Conservation (phyloP, 306 rosid species). For the Quercus robur region DNA sequence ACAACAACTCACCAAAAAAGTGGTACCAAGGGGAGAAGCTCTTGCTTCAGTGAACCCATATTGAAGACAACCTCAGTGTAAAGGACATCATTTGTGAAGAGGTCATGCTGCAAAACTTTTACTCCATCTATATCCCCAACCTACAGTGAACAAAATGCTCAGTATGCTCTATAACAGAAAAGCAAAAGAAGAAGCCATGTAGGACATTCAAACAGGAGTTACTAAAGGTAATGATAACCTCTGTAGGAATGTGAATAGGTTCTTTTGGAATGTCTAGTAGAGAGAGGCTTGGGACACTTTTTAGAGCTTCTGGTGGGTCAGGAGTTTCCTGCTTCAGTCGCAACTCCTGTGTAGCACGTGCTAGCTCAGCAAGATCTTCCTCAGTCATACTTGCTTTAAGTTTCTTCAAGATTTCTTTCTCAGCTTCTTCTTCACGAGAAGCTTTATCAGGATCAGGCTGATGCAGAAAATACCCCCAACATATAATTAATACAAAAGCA, state of each 20-base stretch:
- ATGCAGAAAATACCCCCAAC: conserved; percentile 25
- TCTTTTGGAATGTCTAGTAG: conserved; percentile 91
- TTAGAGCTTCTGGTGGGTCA: conserved; percentile 94
- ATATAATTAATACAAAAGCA: conserved; percentile 12
- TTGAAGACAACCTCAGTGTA: conserved; percentile 85
- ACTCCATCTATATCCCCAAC: conserved; percentile 80
- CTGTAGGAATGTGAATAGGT: conserved; percentile 70
- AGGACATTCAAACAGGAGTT: conserved; percentile 8
- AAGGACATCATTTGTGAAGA: conserved; percentile 93
- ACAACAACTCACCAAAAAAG: conserved; percentile 72
- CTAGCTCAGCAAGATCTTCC: conserved; percentile 85
- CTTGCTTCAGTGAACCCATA: conserved; percentile 84
- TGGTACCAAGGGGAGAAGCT: conserved; percentile 88
- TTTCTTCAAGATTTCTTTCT: conserved; percentile 68
- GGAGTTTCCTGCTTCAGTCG: conserved; percentile 92
- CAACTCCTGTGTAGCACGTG: conserved; percentile 84
- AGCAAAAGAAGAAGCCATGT: conserved; percentile 2
- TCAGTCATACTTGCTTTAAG: conserved; percentile 78
- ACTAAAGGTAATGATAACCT: conserved; percentile 45
- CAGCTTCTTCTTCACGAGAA: conserved; percentile 78
- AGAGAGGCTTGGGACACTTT: conserved; percentile 90
- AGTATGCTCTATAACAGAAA: conserved; percentile 16
- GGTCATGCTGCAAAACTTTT: conserved; percentile 84
- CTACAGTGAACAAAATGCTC: conserved; percentile 45
- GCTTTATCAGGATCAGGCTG: conserved; percentile 97